Evolutionary conservation across 2,329 filamentous ascomycete species (phyloP).

Genomic region (Cadophora luteo-olivacea): DNA sequence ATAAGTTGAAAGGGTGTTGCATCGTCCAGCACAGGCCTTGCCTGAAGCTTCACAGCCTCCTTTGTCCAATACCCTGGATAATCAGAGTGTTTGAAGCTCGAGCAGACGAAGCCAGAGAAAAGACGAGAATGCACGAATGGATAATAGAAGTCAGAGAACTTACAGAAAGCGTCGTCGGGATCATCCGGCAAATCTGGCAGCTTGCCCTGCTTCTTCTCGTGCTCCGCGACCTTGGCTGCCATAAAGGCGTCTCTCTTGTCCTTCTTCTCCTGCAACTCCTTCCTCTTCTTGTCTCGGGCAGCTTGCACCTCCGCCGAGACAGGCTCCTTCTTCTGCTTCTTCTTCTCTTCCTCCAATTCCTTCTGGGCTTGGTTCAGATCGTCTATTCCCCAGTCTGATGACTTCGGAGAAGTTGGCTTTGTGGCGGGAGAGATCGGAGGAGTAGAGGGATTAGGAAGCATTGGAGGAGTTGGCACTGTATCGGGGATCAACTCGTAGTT

Average conservation of each 20-base stretch:
- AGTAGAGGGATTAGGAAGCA: neutral
- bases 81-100: no score
- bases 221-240: neutral
- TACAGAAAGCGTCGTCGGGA: neutral
- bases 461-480: neutral
- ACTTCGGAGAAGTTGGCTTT: neutral
- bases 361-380: neutral
- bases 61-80: no score
- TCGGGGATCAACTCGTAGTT: no score
- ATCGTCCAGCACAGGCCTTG: no score
- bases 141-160: neutral
- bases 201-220: neutral
- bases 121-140: no score
- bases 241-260: neutral
- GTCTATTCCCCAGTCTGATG: neutral
- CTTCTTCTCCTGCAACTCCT: neutral
- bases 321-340: neutral
- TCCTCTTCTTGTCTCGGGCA: slow-evolving; percentile 3
- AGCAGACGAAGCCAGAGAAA: no score
- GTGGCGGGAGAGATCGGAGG: neutral
- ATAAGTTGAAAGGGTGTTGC: no score
- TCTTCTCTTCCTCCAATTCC: neutral
- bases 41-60: no score
- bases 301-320: slow-evolving; percentile 1
- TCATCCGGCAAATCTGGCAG: neutral